These are phyloP conservation scores for Verruconis gallopava DNA, from an alignment of 2,329 filamentous ascomycete species.

Conservation along the genomic window DNA sequence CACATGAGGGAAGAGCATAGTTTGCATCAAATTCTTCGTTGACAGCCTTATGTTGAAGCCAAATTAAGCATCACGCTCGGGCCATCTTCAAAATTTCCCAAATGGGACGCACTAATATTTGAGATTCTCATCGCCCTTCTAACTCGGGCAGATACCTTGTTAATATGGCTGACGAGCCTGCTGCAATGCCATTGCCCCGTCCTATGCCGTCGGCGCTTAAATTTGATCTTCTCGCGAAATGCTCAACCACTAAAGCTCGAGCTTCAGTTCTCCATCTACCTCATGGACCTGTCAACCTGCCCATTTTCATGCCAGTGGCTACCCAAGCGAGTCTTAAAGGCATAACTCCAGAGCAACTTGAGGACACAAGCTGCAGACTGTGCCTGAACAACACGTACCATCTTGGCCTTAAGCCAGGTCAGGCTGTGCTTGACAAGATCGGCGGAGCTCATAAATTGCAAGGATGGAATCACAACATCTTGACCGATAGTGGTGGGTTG, in stretches of 20 bases:
- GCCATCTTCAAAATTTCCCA: background rate
- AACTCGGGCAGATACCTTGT: no score
- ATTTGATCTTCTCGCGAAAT: conserved; percentile 65
- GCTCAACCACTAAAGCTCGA: conserved; percentile 69
- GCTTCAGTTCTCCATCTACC: conserved; percentile 79
- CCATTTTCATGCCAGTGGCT: conserved; percentile 97
- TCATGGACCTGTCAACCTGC: conserved; percentile 80
- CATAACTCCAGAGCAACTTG: conserved; percentile 80
- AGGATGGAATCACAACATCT: conserved; percentile 87
- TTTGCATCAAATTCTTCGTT: no score
- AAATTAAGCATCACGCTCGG: no score
- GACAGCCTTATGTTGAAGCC: no score
- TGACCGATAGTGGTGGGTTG: conserved; percentile 50
- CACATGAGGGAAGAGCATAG: no score
- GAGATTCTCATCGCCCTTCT: no score
- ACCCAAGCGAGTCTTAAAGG: conserved; percentile 95
- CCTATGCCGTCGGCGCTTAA: conserved; percentile 47
- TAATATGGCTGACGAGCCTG: background rate
- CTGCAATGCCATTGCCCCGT: conserved; percentile 3
- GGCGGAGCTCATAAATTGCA: conserved; percentile 92
- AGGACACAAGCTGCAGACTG: conserved; percentile 74
- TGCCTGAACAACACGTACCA: conserved; percentile 99
- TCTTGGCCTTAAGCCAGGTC: conserved; percentile 84
- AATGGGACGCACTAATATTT: no score
- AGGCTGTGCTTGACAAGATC: conserved; percentile 72